These are phyloP conservation scores for Grosmannia penicillata DNA, from an alignment of 2,329 filamentous ascomycete species.

Conservation along the genomic window DNA sequence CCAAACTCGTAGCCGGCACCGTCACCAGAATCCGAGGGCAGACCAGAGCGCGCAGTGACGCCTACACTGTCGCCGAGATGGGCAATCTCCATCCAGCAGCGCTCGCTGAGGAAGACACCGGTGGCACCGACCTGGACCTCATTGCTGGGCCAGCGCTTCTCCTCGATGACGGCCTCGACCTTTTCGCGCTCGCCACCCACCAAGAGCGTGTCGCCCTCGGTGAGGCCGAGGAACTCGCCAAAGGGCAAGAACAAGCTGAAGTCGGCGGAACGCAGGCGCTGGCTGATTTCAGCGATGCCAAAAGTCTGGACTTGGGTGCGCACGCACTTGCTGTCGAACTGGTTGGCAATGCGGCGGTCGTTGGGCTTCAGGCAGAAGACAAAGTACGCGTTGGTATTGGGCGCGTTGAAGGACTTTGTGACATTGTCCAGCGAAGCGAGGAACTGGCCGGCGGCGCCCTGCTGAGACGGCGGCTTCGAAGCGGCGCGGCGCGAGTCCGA, in stretches of 20 bases:
- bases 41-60: conserved; percentile 35
- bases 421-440: conserved; percentile 80
- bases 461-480: conserved; percentile 31
- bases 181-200: conserved; percentile 90
- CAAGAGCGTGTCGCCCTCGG: conserved; percentile 69
- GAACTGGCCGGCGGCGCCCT: conserved; percentile 88
- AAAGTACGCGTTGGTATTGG: conserved; percentile 85
- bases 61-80: conserved; percentile 52
- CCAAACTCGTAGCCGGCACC: conserved; percentile 46
- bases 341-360: conserved; percentile 90
- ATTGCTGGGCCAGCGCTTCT: conserved; percentile 82
- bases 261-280: conserved; percentile 80
- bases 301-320: conserved; percentile 88
- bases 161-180: conserved; percentile 78
- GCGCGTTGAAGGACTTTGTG: conserved; percentile 67
- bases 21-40: conserved; percentile 47
- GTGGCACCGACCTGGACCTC: conserved; percentile 85
- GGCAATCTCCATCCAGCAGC: conserved; percentile 86
- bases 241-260: conserved; percentile 95
- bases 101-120: conserved; percentile 87
- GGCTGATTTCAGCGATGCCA: conserved; percentile 92
- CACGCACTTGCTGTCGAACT: conserved; percentile 98
- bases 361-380: conserved; percentile 97
- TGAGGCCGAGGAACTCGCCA: conserved; percentile 81
- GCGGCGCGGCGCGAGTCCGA: conserved; percentile 21